Conservation (phyloP, 78 protist species). For the Dictyostelium firmibasis region DNA sequence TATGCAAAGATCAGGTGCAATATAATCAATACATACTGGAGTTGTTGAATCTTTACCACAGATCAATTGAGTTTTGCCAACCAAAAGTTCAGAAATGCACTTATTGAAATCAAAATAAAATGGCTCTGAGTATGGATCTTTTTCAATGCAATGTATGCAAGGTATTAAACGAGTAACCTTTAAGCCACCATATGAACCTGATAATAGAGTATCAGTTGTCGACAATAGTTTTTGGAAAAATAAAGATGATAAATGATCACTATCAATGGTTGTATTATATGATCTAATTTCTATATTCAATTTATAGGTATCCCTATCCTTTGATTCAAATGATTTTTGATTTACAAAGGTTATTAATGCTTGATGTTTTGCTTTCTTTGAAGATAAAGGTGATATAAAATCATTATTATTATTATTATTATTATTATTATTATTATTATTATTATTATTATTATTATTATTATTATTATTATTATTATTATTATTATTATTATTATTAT, state of each 20-base stretch:
- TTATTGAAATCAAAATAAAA: constrained; percentile 29
- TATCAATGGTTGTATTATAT: background rate
- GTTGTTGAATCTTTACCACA: constrained; percentile 49
- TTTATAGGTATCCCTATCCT: constrained; percentile 50
- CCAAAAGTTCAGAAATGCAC: constrained; percentile 39
- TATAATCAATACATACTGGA: constrained; percentile 36
- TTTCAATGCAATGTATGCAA: constrained; percentile 61
- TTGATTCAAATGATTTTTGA: constrained; percentile 23
- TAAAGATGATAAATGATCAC: background rate
- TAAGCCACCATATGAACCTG: constrained; percentile 18
- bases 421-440: background rate
- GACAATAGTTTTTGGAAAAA: constrained; percentile 42
- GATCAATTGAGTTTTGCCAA: constrained; percentile 27
- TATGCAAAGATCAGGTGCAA: constrained; percentile 71
- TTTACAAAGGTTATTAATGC: constrained; percentile 53
- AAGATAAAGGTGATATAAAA: background rate
- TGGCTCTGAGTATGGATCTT: constrained; percentile 42
- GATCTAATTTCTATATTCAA: constrained; percentile 58
- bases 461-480: background rate
- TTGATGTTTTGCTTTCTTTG: background rate
- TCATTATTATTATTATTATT: background rate
- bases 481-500: background rate
- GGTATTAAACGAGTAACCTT: constrained; percentile 42
- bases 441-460: background rate
- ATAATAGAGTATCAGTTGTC: constrained; percentile 45